Conservation (phyloP, 2,329 filamentous ascomycete genomes). For the Epichloe scottii region DNA sequence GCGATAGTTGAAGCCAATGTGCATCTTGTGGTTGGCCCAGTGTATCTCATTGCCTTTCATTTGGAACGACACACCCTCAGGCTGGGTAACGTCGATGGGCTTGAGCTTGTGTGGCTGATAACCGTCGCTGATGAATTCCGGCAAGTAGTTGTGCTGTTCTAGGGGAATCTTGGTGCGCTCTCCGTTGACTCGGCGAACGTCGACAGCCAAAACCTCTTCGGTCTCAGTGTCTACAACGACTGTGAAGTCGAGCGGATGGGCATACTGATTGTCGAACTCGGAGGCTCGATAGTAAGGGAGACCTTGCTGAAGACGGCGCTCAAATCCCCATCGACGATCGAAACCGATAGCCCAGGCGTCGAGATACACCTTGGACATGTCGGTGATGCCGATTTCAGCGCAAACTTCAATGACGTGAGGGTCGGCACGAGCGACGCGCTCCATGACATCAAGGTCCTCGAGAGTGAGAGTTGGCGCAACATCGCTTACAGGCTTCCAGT, state of each 20-base stretch:
- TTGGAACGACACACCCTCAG: conserved; percentile 28
- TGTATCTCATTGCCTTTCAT: conserved; percentile 36
- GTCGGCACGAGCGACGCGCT: conserved; percentile 54
- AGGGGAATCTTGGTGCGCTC: conserved; percentile 32
- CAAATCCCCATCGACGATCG: conserved; percentile 63
- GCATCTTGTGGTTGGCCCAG: conserved; percentile 58
- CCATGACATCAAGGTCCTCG: conserved; percentile 67
- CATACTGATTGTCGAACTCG: conserved; percentile 52
- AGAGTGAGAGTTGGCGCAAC: conserved; percentile 51
- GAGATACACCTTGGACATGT: conserved; percentile 76
- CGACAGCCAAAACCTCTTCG: conserved; percentile 34
- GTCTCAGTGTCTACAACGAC: conserved; percentile 32
- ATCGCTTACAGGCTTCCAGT: conserved; percentile 32
- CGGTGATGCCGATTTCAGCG: conserved; percentile 58
- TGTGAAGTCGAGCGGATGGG: conserved; percentile 41
- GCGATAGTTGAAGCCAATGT: conserved; percentile 59
- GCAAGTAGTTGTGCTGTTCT: conserved; percentile 26
- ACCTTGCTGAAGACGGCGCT: conserved; percentile 63
- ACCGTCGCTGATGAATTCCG: conserved; percentile 20
- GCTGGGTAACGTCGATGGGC: conserved; percentile 27
- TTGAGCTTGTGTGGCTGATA: conserved; percentile 24
- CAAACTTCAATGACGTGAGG: conserved; percentile 68
- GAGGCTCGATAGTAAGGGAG: conserved; percentile 71
- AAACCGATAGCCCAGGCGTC: conserved; percentile 80
- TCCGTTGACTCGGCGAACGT: conserved; percentile 28